Base-by-base conservation (phyloP, 805 yeast species). In the Candida xyloterini region DNA sequence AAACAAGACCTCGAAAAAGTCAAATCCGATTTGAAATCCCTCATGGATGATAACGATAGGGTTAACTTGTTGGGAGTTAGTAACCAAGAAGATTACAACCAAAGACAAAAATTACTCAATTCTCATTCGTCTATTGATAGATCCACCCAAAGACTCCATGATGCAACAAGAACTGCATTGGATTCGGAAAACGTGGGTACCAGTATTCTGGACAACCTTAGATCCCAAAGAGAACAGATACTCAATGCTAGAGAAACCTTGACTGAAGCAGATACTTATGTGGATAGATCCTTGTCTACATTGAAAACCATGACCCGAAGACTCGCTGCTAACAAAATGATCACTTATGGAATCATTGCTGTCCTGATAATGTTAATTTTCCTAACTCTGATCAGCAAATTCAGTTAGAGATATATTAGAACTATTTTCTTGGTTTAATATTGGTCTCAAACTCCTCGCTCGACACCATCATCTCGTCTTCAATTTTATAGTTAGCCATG, bases 131-230 rank as follows among this genome's bases (percentile, higher is more conserved):
- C 93, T 3, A 71, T 93, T 43, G 95, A 87, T 50, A 73, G 93
- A 49, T 77, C 95, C 1, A 76, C 88, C 2, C 91, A 90, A 47
- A 74, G 96, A 52, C 71, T 93, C 33, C 74, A 83, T 44, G 97
- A 93, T 33, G 83, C 93, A 15, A 95, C 91, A 47, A 73, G 97
- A 51, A 71, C 89, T 3, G 99, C 98, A 6, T 69, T 84, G 37
- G 99, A 93, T 52, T 89, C 99, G 0, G 99, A 93, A 63, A 72
- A 73, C 23, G 79, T 93, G 36, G 99, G 99, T 1, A 87, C 96
- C 10, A 83, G 84, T 49, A 93, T 93, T 37, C 73, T 93, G 65
- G 80, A 79, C 53, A 96, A 91, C 59, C 68, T 93, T 50, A 74
- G 96, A 45, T 82, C 95, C 18, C 99, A 93, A 66, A 72, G 99